phyloP scores from a whole-genome alignment of 2,329 filamentous ascomycete species.

The Tolypocladium tropicale region DNA sequence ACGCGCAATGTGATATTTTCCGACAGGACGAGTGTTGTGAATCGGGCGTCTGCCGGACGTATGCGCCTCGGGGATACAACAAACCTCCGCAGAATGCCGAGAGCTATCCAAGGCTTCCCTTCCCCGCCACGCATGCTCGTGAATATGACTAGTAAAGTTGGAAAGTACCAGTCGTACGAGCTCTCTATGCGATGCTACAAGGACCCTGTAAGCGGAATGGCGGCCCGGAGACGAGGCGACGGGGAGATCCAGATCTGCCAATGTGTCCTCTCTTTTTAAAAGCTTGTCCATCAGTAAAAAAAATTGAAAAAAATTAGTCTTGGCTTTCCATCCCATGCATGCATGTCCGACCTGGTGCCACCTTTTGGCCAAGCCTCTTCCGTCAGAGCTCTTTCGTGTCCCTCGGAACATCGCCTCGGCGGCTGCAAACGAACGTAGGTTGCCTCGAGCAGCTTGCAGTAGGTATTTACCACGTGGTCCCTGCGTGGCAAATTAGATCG shows the following conservation, averaged over 20 bases:
- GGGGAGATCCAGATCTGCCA: not conserved
- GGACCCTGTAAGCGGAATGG: not conserved
- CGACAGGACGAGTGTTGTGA: too few species aligned
- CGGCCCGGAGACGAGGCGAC: not conserved
- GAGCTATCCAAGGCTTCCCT: not conserved
- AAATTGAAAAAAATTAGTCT: too few species aligned
- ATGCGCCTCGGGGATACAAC: too few species aligned
- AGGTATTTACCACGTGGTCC: not conserved
- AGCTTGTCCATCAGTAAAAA: too few species aligned
- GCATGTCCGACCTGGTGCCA: not conserved
- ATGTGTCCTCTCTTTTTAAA: too few species aligned
- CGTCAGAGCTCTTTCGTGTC: not conserved
- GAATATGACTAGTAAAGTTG: not conserved
- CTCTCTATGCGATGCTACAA: not conserved
- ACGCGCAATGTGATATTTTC: not conserved
- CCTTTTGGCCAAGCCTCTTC: too few species aligned
- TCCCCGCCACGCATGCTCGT: too few species aligned
- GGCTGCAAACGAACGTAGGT: not conserved
- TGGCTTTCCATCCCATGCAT: not conserved
- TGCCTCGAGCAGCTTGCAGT: not conserved
- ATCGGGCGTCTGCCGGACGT: too few species aligned
- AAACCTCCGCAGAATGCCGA: not conserved
- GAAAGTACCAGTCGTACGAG: not conserved
- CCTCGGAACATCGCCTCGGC: too few species aligned
- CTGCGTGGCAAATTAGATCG: not conserved